phyloP scores from a whole-genome alignment of 208 protist genomes.

The Crithidia fasciculata region DNA sequence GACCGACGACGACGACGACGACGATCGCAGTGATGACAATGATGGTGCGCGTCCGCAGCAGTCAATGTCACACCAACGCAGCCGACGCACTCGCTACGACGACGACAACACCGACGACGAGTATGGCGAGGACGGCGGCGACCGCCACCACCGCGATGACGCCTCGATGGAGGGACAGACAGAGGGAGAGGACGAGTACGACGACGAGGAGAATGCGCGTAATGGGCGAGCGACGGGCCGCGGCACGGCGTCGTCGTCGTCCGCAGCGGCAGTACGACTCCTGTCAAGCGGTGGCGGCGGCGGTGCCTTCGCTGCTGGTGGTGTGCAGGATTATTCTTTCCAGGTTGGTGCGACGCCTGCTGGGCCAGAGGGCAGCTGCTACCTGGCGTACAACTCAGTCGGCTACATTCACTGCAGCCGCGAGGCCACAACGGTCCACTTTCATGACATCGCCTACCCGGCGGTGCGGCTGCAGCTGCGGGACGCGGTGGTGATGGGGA shows the following conservation, averaged over 20 bases:
- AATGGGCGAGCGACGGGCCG: background rate
- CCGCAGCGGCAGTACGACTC: background rate
- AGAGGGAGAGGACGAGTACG: slow-evolving; percentile 18
- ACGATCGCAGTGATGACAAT: slow-evolving; percentile 10
- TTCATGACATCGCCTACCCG: slow-evolving; percentile 81
- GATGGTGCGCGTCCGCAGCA: slow-evolving; percentile 13
- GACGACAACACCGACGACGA: background rate
- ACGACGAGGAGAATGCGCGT: background rate
- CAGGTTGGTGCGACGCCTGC: slow-evolving; percentile 81
- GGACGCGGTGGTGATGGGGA: slow-evolving; percentile 74
- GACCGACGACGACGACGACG: slow-evolving; percentile 39
- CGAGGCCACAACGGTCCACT: slow-evolving; percentile 74
- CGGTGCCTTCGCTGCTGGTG: background rate
- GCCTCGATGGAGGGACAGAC: slow-evolving; percentile 15
- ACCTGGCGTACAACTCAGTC: slow-evolving; percentile 87
- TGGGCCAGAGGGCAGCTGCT: slow-evolving; percentile 74
- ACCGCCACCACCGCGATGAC: slow-evolving; percentile 16
- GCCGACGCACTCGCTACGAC: background rate
- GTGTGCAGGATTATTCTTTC: slow-evolving; percentile 72
- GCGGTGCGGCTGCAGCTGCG: slow-evolving; percentile 66
- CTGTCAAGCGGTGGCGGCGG: background rate
- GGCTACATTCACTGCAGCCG: slow-evolving; percentile 75
- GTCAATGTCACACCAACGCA: too few relatives aligned
- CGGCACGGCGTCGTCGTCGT: background rate
- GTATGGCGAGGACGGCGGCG: slow-evolving; percentile 36